Evolutionary conservation across 2,329 filamentous ascomycete genomes (phyloP).

Genomic region (Corinectria fuckeliana): DNA sequence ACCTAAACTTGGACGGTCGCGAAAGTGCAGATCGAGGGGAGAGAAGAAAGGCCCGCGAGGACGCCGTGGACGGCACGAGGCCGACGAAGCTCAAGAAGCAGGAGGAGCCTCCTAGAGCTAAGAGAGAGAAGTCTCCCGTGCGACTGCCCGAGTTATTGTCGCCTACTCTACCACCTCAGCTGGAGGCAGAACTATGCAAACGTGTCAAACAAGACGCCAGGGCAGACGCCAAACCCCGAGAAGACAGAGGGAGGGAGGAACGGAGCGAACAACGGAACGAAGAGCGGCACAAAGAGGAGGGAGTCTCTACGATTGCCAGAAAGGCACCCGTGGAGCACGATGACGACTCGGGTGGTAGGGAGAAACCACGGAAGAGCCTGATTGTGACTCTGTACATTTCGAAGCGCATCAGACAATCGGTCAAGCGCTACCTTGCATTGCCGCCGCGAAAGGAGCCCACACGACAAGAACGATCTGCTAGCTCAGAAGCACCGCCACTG

Average conservation of each 20-base stretch:
- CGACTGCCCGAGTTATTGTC: constrained; percentile 60
- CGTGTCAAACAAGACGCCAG: constrained; percentile 41
- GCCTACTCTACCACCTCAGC: constrained; percentile 59
- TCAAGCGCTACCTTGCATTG: constrained; percentile 55
- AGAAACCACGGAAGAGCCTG: constrained; percentile 38
- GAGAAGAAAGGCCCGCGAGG: constrained; percentile 44
- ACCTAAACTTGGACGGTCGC: constrained; percentile 52
- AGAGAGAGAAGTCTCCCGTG: constrained; percentile 47
- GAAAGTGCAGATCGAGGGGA: constrained; percentile 41
- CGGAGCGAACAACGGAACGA: constrained; percentile 27
- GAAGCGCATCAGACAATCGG: constrained; percentile 52
- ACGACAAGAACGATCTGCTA: constrained; percentile 42
- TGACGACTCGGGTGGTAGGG: constrained; percentile 36
- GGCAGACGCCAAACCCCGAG: constrained; percentile 12
- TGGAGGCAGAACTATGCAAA: constrained; percentile 51
- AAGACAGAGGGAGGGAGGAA: constrained; percentile 33
- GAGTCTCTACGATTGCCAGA: constrained; percentile 25
- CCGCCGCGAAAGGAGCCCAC: constrained; percentile 48
- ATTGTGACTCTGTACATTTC: constrained; percentile 58
- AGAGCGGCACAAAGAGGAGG: constrained; percentile 29
- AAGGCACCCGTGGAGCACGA: constrained; percentile 38
- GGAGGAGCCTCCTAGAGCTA: constrained; percentile 39
- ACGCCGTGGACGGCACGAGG: constrained; percentile 37
- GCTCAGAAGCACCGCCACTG: constrained; percentile 47
- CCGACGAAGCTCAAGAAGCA: constrained; percentile 41